phyloP scores from a whole-genome alignment of 768 basidiomycete species.

The Tulasnella sp. region DNA sequence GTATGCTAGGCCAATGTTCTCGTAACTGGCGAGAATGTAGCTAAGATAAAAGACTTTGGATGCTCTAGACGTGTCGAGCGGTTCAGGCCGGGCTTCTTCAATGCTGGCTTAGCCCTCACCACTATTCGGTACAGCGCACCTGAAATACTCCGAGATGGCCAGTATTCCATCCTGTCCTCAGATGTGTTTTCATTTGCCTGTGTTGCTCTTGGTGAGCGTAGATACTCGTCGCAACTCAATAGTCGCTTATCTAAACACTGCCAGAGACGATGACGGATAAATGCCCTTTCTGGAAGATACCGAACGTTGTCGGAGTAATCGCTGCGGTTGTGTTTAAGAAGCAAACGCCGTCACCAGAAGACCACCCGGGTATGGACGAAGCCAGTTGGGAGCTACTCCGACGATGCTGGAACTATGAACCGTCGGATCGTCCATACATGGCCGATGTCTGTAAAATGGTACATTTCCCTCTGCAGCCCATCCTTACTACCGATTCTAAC shows the following conservation, averaged over 20 bases:
- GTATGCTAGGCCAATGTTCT: background rate
- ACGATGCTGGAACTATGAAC: background rate
- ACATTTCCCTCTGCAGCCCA: too few relatives aligned
- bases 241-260: background rate
- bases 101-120: background rate
- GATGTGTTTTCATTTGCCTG: background rate
- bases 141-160: background rate
- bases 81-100: background rate
- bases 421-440: background rate
- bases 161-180: background rate
- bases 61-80: background rate
- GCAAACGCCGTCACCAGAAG: background rate
- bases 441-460: background rate
- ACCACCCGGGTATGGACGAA: background rate
- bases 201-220: background rate
- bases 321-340: background rate
- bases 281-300: background rate
- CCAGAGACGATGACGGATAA: background rate
- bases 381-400: background rate
- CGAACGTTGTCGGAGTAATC: background rate
- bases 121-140: conserved; percentile 7
- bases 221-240: background rate
- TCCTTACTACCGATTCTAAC: too few relatives aligned
- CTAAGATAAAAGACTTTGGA: background rate
- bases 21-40: background rate